These are phyloP conservation scores for Euphorbia tirucalli DNA, from an alignment of 345 rosid species.

Conservation along the genomic window DNA sequence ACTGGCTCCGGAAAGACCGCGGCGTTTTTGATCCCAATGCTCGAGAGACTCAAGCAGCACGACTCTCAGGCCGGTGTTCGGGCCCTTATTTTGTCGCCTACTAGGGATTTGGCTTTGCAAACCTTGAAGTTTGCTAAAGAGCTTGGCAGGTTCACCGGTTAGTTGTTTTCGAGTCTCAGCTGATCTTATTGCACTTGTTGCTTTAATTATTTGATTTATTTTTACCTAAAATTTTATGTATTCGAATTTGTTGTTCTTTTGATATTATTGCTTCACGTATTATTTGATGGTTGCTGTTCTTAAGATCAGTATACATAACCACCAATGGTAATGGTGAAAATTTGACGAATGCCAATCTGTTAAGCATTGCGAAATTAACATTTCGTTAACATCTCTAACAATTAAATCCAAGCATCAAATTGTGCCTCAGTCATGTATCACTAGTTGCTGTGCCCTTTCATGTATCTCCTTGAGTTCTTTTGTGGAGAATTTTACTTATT, in stretches of 20 bases:
- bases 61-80: conserved; percentile 78
- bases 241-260: background rate
- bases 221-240: background rate
- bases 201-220: background rate
- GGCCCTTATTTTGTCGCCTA: conserved; percentile 86
- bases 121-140: conserved; percentile 92
- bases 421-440: background rate
- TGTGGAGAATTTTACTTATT: background rate
- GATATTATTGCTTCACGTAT: background rate
- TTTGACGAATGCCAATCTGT: too few relatives aligned
- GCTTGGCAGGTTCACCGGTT: conserved; percentile 82
- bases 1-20: conserved; percentile 99
- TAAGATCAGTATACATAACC: background rate
- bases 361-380: background rate
- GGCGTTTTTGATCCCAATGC: conserved; percentile 89
- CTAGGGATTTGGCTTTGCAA: conserved; percentile 92
- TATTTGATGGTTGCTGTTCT: background rate
- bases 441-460: background rate
- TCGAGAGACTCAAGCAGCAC: conserved; percentile 78
- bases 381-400: background rate
- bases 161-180: background rate
- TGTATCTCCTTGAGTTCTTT: background rate
- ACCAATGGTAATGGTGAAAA: too few relatives aligned
- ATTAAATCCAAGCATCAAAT: background rate
- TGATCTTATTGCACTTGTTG: background rate